These are phyloP conservation scores for Rhodocollybia butyracea DNA, from an alignment of 768 basidiomycete species.

Conservation along the genomic window DNA sequence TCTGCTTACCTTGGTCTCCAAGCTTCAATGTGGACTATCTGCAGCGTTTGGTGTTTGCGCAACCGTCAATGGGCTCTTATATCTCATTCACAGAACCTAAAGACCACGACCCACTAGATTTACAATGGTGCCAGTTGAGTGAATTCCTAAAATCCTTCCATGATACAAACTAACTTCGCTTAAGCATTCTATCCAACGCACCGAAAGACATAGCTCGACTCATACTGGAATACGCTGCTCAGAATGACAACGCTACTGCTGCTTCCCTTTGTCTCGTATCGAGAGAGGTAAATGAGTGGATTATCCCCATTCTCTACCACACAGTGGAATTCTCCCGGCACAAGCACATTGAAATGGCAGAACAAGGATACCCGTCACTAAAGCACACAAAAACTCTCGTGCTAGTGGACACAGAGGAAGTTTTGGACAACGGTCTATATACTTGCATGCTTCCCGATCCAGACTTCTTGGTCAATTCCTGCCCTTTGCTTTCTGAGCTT, in stretches of 20 bases:
- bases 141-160: neutral
- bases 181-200: conserved; percentile 1
- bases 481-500: neutral
- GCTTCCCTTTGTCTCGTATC: neutral
- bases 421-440: neutral
- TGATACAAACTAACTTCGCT: neutral
- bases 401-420: neutral
- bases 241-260: conserved; percentile 1
- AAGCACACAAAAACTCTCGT: neutral
- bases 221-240: conserved; percentile 6
- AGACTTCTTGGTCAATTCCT: neutral
- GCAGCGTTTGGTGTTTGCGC: neutral
- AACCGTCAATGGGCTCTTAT: neutral
- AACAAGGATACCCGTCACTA: neutral
- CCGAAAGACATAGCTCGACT: conserved; percentile 3
- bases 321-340: neutral
- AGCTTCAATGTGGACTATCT: too few relatives aligned
- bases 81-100: neutral
- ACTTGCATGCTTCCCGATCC: neutral
- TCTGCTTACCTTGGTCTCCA: neutral
- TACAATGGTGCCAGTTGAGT: conserved; percentile 1
- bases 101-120: neutral
- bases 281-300: neutral
- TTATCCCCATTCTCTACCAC: conserved; percentile 2
- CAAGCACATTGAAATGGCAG: neutral